phyloP scores from a whole-genome alignment of 2,329 filamentous ascomycete genomes.

The Alternaria metachromatica region DNA sequence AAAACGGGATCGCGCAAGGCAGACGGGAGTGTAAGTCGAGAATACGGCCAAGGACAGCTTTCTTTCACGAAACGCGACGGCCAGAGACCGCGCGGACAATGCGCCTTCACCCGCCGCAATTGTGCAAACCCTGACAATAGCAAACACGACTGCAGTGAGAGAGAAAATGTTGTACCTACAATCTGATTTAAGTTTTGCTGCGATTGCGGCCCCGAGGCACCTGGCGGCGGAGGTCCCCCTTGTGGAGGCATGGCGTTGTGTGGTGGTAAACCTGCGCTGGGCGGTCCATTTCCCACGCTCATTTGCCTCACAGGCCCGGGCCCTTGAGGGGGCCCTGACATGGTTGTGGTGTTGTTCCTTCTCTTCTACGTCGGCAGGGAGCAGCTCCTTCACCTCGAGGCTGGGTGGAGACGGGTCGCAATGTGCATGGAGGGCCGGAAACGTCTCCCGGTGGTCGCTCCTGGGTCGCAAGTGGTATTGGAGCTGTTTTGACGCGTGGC shows the following conservation, averaged over 20 bases:
- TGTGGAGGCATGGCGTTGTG: constrained; percentile 57
- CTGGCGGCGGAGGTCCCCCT: constrained; percentile 54
- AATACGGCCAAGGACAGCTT: not conserved
- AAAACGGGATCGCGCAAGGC: not conserved
- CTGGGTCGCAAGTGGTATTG: not conserved
- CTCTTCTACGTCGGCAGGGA: constrained; percentile 20
- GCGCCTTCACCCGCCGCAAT: not conserved
- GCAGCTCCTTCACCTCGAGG: constrained; percentile 31
- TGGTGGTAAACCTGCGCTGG: constrained; percentile 47
- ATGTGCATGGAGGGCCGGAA: constrained; percentile 16
- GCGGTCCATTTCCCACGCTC: constrained; percentile 53
- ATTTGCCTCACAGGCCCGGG: constrained; percentile 45
- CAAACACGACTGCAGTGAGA: not conserved
- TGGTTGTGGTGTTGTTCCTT: constrained; percentile 28
- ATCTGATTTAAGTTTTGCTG: constrained; percentile 96
- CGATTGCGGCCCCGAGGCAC: constrained; percentile 64
- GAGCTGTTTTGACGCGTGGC: constrained; percentile 2
- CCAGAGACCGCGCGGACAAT: not conserved
- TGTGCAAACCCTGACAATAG: not conserved
- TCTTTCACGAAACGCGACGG: constrained; percentile 1
- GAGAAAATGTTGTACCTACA: constrained; percentile 64
- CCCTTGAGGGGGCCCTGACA: constrained; percentile 48
- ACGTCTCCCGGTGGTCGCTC: not conserved
- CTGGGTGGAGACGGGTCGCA: constrained; percentile 23
- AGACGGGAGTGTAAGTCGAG: not conserved